Evolutionary conservation across 345 rosid species (phyloP).

Genomic region (Eucalyptus tenuipes): DNA sequence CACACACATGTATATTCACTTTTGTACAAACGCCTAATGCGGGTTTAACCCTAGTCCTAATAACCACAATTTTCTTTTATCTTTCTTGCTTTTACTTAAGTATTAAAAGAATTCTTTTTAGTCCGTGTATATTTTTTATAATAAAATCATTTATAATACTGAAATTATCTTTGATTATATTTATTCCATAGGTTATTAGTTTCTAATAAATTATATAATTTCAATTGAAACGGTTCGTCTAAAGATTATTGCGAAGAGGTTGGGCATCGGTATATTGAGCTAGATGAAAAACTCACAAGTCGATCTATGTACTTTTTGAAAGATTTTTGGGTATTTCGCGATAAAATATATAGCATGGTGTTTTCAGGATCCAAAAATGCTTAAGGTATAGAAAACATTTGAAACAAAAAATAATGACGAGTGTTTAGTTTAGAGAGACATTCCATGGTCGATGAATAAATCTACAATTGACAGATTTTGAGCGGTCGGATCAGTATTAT

Average conservation of each 20-base stretch:
- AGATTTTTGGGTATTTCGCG: background rate
- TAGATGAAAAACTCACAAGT: background rate
- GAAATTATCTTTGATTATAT: background rate
- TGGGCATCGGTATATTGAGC: rapidly evolving
- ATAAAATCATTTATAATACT: background rate
- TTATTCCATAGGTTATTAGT: background rate
- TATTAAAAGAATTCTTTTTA: background rate
- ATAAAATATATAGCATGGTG: background rate
- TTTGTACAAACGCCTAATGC: background rate
- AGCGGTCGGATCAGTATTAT: rapidly evolving
- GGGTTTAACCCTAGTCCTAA: background rate
- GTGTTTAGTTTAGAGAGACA: background rate
- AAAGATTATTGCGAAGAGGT: background rate
- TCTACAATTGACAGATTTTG: rapidly evolving
- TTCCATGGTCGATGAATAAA: rapidly evolving
- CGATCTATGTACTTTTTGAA: background rate
- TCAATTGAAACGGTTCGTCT: background rate
- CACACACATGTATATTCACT: background rate
- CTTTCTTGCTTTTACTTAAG: background rate
- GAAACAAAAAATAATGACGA: background rate
- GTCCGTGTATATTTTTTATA: background rate
- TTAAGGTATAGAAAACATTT: background rate
- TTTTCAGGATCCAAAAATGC: rapidly evolving
- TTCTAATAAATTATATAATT: background rate
- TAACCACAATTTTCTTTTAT: background rate